Evolutionary conservation across 202 grass and related monocot genomes (phyloP), one percentile per base, ranked within the genome.

Genomic region (Setaria italica): DNA sequence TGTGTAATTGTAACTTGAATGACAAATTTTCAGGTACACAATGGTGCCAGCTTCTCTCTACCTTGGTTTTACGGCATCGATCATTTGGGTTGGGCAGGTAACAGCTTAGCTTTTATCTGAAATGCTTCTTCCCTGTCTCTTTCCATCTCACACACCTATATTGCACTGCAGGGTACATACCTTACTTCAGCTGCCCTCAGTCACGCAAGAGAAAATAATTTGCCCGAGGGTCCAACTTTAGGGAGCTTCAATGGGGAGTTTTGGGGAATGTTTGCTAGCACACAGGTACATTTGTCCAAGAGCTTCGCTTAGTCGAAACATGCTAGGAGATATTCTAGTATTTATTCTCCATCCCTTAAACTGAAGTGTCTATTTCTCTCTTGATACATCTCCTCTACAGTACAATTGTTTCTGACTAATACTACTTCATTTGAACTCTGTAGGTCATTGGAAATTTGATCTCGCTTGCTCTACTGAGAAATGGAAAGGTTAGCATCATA

Each of bases 381-480:
- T 75, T 46, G 65, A 78, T 11, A 46, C 45, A 29, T 30, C 21
- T 15, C 12, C 33, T 65, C 14, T 53, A 45, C 10, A 64, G 46
- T 80, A 37, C 59, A 75, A 29, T 57, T 59, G 11, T 69, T 34
- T 69, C 49, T 82, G 7, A 86, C 47, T 39, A 70, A 30, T 62
- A 48, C 20, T 62, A 41, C 16, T 88, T 68, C 69, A 56, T 84
- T 67, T 86, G 42, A 60, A 54, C 45, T 75, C 47, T 87, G 32
- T 78, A 99, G 96, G 92, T 99, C 41, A 94, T 99, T 87, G 96
- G 96, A 70, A 99, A 96, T 91, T 88, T 99, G 90, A 92, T 99
- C 45, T 88, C 93, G 16, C 96, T 99, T 87, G 93, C 88, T 55
- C 88, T 99, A 13, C 80, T 96, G 73, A 90, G 90, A 85, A 64